Base-by-base conservation (phyloP, 768 basidiomycete genomes). In the Tricholoma bakamatsutake region DNA sequence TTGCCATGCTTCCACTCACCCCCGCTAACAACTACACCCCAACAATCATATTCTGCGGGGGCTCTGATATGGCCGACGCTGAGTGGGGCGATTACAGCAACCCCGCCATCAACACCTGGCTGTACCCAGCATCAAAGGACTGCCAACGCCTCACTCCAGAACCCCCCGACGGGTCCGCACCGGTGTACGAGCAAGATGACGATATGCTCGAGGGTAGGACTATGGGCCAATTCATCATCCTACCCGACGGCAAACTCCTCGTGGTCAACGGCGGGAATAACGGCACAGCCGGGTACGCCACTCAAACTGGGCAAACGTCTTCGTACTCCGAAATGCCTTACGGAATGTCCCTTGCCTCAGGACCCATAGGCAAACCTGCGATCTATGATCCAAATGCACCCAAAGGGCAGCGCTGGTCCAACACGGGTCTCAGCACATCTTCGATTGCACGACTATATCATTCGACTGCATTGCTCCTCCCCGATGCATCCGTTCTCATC, bases 191-290 rank as follows among this genome's bases (percentile, higher is more conserved):
- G 5, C 76, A 87, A 62, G 92, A 93, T 56, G 93, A 95, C 59
- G 69, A 83, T 57, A 83, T 94, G 78, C 75, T 82, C 8, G 78
- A 84, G 56, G 81, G 83, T 0, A 81, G 93, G 21, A 91, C 90
- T 18, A 98, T 98, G 94, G 93, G 94, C 5, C 90, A 93, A 66
- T 93, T 96, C 66, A 85, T 95, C 68, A 76, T 80, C 39, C 84
- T 97, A 7, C 84, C 93, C 0, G 82, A 90, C 52, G 87, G 86
- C 4, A 87, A 82, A 40, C 59, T 93, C 40, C 76, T 93, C 31
- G 78, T 93, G 52, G 71, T 93, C 64, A 96, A 96, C 65, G 94
- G 93, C 54, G 94, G 80, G 18, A 52, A 66, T n/a, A 93, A 92
- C 62, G 90, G 90, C 13, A 91, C 90, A 3, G 89, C 90, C n/a